phyloP scores from a whole-genome alignment of 164 flowering plant genomes.

The Vitis amurensis region DNA sequence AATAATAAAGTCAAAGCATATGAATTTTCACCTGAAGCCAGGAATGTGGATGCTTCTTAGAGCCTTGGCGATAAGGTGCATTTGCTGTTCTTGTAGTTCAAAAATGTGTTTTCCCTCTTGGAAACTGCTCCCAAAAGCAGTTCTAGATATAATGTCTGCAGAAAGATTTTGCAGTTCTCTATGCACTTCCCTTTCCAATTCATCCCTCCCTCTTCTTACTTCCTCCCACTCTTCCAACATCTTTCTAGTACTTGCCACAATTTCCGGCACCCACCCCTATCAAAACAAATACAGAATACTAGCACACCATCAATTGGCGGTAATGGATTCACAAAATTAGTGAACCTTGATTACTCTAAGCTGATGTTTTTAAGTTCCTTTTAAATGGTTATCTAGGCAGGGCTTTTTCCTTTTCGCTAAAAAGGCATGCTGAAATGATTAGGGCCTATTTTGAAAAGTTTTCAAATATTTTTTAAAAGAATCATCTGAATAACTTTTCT shows the following conservation, averaged over 20 bases:
- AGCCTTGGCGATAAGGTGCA: conserved; percentile 34
- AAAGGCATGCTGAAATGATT: too few relatives aligned
- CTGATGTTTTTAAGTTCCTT: too few relatives aligned
- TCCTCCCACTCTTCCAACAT: conserved; percentile 15
- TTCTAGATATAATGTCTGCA: conserved; percentile 43
- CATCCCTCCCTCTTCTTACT: conserved; percentile 8
- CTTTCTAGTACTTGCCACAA: conserved; percentile 6
- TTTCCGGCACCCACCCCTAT: conserved; percentile 18
- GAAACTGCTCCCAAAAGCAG: conserved; percentile 46
- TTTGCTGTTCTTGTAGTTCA: conserved; percentile 50
- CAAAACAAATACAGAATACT: background rate
- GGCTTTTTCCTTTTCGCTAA: too few relatives aligned
- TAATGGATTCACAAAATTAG: too few relatives aligned
- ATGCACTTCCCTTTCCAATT: conserved; percentile 51
- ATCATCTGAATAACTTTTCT: too few relatives aligned
- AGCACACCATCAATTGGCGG: too few relatives aligned
- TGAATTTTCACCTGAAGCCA: conserved; percentile 45
- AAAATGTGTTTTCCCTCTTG: conserved; percentile 59
- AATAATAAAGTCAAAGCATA: too few relatives aligned
- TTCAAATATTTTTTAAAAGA: too few relatives aligned
- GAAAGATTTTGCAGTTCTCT: conserved; percentile 39
- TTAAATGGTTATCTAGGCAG: too few relatives aligned
- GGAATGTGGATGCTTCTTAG: conserved; percentile 49
- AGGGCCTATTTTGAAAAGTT: too few relatives aligned
- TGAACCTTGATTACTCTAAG: too few relatives aligned